phyloP scores from a whole-genome alignment of 192 early-diverging fungal genomes.

The Ambispora gerdemannii region DNA sequence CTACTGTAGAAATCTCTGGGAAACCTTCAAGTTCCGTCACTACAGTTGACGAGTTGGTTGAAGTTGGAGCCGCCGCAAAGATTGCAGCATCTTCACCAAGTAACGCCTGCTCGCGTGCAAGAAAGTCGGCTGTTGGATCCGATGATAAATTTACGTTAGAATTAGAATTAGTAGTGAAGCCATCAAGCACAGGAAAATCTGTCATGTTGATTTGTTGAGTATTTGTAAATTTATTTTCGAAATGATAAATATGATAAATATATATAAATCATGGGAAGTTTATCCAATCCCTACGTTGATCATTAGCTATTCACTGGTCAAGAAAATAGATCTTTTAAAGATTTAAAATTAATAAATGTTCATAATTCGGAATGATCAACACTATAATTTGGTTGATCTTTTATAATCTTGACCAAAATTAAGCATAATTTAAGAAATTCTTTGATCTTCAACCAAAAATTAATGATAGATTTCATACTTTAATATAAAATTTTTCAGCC shows the following conservation, averaged over 20 bases:
- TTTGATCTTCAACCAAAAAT: too few species aligned
- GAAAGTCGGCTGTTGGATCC: constrained; percentile 71
- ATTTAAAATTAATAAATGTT: too few species aligned
- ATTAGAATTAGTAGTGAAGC: constrained; percentile 25
- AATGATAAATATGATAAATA: not conserved
- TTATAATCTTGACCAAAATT: too few species aligned
- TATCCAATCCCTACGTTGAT: not conserved
- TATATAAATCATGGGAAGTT: not conserved
- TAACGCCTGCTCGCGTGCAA: constrained; percentile 70
- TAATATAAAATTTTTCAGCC: too few species aligned
- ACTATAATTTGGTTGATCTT: too few species aligned
- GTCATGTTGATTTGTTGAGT: too few species aligned
- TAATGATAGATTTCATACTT: too few species aligned
- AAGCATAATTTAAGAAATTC: too few species aligned
- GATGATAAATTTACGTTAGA: constrained; percentile 37
- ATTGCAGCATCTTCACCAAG: constrained; percentile 70
- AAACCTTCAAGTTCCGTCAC: constrained; percentile 8
- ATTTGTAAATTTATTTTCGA: not conserved
- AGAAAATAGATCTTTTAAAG: not conserved
- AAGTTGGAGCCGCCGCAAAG: constrained; percentile 40
- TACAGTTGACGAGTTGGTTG: constrained; percentile 26
- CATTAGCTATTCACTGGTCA: not conserved
- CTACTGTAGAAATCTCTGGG: constrained; percentile 27
- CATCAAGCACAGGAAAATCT: constrained; percentile 22
- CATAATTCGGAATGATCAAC: too few species aligned